Percentiles rank a stretch among this genome's conserved stretches.
phyloP scores from a whole-genome alignment of 148 eudicot genomes.

The Rhododendron simsii region DNA sequence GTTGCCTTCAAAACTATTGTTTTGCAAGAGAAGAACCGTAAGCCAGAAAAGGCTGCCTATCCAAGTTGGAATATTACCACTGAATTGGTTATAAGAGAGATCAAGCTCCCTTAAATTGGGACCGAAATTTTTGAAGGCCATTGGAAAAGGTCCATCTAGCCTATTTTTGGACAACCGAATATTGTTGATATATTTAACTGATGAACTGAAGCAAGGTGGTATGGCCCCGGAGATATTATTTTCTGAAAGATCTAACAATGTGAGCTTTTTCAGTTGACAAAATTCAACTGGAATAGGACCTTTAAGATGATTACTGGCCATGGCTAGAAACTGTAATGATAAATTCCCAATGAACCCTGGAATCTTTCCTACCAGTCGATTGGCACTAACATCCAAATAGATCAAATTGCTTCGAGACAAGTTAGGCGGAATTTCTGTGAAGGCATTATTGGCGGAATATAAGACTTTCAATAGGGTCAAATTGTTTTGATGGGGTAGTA shows the following conservation, averaged over 20 bases:
- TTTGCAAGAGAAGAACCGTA: neutral
- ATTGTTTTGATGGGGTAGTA: neutral
- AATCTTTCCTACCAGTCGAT: neutral
- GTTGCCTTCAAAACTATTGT: neutral
- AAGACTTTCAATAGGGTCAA: neutral
- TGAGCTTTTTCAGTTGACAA: neutral
- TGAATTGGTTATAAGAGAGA: neutral
- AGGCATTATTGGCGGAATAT: neutral
- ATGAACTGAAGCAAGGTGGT: neutral
- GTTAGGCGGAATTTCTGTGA: neutral
- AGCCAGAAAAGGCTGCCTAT: neutral
- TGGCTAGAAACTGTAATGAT: neutral
- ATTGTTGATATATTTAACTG: fast-evolving
- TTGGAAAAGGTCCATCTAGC: neutral
- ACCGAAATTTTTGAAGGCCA: neutral
- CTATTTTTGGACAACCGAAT: neutral
- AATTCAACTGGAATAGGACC: slow-evolving; percentile 1
- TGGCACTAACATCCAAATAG: neutral
- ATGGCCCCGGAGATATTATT: neutral
- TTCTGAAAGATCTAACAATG: neutral
- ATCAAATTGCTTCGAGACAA: neutral
- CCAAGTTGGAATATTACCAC: neutral
- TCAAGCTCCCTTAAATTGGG: neutral
- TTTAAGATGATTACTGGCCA: slow-evolving; percentile 3
- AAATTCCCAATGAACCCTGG: neutral